Conservation (phyloP, 148 eudicot genomes). For the Vaccinium myrtillus region DNA sequence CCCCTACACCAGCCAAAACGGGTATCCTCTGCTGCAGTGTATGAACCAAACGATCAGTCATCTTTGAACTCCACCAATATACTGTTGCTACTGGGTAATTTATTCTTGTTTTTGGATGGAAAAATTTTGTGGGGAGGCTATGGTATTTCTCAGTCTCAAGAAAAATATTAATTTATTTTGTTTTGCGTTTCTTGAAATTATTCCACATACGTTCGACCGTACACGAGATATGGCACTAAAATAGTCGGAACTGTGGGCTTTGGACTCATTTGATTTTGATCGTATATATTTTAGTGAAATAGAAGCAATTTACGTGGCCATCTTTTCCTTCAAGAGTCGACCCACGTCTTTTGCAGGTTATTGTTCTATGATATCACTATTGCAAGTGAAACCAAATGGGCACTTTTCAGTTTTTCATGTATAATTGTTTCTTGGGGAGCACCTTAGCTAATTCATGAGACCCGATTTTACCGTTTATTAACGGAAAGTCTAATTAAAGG, state of each 20-base stretch:
- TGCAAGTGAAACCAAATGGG: neutral
- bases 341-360: neutral
- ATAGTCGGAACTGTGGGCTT: neutral
- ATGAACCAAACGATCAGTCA: conserved; percentile 33
- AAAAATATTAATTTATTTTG: no score
- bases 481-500: no score
- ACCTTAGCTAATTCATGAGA: no score
- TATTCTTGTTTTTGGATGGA: neutral
- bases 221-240: neutral
- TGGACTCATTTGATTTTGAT: neutral
- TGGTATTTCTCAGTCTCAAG: neutral
- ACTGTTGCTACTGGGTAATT: no score
- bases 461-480: no score
- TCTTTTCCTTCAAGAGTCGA: neutral
- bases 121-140: neutral
- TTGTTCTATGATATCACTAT: neutral
- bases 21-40: conserved; percentile 24
- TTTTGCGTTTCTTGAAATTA: neutral
- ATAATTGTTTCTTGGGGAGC: no score
- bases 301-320: conserved; percentile 14
- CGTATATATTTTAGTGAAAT: neutral
- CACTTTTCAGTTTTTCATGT: neutral
- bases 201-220: no score
- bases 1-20: conserved; percentile 16
- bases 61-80: neutral